Evolutionary conservation across 2,329 filamentous ascomycete species (phyloP).

Genomic region (Cadophora gregata): DNA sequence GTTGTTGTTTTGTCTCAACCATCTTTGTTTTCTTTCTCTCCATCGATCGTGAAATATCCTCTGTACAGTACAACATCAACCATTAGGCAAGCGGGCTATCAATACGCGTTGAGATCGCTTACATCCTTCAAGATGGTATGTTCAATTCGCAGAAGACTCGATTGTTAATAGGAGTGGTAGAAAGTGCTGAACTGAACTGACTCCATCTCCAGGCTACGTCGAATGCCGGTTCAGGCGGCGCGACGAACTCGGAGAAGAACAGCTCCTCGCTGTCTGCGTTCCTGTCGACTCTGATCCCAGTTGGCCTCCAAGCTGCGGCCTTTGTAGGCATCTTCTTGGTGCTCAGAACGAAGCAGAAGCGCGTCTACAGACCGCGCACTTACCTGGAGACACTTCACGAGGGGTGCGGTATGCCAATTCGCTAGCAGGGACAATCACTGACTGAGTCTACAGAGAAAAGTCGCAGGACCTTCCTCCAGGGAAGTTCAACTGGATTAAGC

Average conservation of each 20-base stretch:
- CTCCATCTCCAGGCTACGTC: conserved; percentile 6
- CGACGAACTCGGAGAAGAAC: conserved; percentile 20
- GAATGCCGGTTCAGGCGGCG: conserved; percentile 12
- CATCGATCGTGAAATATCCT: background rate
- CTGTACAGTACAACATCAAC: background rate
- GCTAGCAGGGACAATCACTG: background rate
- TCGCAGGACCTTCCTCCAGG: conserved; percentile 64
- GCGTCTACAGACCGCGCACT: conserved; percentile 59
- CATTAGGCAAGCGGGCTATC: background rate
- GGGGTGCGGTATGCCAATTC: conserved; percentile 32
- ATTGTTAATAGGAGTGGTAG: background rate
- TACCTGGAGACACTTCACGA: conserved; percentile 57
- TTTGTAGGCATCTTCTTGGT: conserved; percentile 53
- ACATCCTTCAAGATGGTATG: conserved; percentile 13
- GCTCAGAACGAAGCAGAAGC: conserved; percentile 52
- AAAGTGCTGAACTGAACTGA: background rate
- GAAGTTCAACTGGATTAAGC: conserved; percentile 67
- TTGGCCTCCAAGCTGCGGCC: conserved; percentile 50
- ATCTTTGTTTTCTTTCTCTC: background rate
- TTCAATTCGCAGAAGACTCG: background rate
- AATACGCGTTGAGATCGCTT: background rate
- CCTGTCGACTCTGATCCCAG: conserved; percentile 54
- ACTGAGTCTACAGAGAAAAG: conserved; percentile 53
- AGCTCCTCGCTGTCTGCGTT: conserved; percentile 45
- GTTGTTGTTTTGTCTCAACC: background rate